Evolutionary conservation across 2,329 filamentous ascomycete genomes (phyloP), one percentile per base, ranked within the genome.

Genomic region (Pseudocercospora vitis): DNA sequence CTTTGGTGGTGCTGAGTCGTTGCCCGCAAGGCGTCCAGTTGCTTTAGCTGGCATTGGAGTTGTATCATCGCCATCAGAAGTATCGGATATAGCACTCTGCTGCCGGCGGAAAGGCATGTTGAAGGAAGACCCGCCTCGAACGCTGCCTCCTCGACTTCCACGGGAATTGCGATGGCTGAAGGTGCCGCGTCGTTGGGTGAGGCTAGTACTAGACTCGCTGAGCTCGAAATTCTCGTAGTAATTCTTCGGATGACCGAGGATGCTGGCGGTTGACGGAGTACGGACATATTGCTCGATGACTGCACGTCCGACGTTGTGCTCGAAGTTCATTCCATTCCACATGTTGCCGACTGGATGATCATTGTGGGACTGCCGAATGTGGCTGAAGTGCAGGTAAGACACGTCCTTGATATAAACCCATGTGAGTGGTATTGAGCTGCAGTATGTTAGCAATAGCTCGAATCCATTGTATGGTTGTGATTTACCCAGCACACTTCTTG

Each of bases 261-360:
- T 56, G 45, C 60, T 62, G 7, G 60, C 16, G 6, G 56, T 62
- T 4, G 58, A 50, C 44, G 63, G 58, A 2, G 50, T 33, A 35
- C 54, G 46, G 40, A 66, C 61, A 53, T 55, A 69, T 14, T 51
- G 54, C 56, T 65, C 50, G 40, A 68, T 55, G 9, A 68, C 65
- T 31, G 56, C 39, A 16, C 64, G 63, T 21, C 63, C 67, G 16
- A 56, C 56, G 7, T 64, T 60, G 16, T 39, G 50, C 12, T 61
- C 52, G 42, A 67, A 64, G 29, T 63, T 56, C 66, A 68, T 68
- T 24, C 65, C 65, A 45, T 67, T 67, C 67, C 67, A 69, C 67
- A 68, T 69, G 57, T 69, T 68, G 5, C 55, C 58, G 16, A 68
- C 60, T 6, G 59, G 53, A 37, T 63, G 55, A 7, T 55, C 55